Percentiles rank a stretch among this genome's conserved stretches.
Conservation (phyloP, 495 filamentous ascomycete species). For the Parmelia sp. region DNA sequence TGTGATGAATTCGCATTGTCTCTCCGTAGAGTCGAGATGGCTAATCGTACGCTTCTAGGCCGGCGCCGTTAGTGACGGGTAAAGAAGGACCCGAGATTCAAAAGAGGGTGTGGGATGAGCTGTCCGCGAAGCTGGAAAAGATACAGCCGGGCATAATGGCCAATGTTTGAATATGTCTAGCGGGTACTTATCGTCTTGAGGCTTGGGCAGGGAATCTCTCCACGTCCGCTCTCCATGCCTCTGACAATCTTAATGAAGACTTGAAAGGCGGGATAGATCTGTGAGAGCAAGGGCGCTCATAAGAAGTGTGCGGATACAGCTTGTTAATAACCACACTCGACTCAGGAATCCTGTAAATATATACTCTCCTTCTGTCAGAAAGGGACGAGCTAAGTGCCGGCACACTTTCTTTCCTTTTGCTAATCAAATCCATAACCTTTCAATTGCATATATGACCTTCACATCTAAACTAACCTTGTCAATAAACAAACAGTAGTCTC, state of each 20-base stretch:
- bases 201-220: not conserved
- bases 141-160: conserved; percentile 40
- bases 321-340: no score
- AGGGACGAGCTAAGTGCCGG: no score
- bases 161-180: conserved; percentile 15
- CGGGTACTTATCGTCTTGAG: not conserved
- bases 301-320: no score
- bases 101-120: conserved; percentile 48
- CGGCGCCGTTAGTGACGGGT: conserved; percentile 35
- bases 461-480: no score
- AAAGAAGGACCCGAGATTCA: conserved; percentile 39
- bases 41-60: not conserved
- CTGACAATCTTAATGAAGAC: not conserved
- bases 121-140: conserved; percentile 43
- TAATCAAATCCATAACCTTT: no score
- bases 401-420: no score
- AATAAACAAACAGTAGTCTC: no score
- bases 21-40: not conserved
- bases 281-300: not conserved
- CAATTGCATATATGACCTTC: no score
- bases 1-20: not conserved
- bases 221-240: not conserved
- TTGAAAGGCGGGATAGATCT: not conserved
- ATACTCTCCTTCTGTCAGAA: no score
- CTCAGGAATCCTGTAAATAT: no score